Evolutionary conservation across 495 filamentous ascomycete genomes (phyloP).

Genomic region (Oidiodendron maius): DNA sequence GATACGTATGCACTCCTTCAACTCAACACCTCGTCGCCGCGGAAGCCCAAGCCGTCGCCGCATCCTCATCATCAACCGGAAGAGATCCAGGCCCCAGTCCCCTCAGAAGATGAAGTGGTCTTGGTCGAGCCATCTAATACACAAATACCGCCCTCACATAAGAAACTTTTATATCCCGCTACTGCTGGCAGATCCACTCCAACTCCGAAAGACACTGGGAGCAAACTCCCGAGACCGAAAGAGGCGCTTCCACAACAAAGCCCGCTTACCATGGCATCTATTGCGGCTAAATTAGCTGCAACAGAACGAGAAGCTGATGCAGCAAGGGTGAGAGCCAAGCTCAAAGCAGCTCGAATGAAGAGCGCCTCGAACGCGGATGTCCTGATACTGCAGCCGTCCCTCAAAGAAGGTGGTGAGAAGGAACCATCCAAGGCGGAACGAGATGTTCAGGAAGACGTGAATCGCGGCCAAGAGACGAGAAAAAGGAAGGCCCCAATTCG

Average conservation of each 20-base stretch:
- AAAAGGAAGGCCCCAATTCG: constrained; percentile 14
- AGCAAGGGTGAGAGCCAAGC: constrained; percentile 47
- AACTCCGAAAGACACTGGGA: constrained; percentile 13
- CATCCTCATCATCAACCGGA: neutral
- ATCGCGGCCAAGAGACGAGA: constrained; percentile 27
- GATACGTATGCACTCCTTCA: constrained; percentile 32
- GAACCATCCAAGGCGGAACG: constrained; percentile 34
- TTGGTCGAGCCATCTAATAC: constrained; percentile 7
- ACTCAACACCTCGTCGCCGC: constrained; percentile 4
- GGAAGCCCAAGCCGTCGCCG: constrained; percentile 7
- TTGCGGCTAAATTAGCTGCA: constrained; percentile 49
- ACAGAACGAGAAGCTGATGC: constrained; percentile 51
- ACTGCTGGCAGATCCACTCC: constrained; percentile 1
- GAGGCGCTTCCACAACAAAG: constrained; percentile 35
- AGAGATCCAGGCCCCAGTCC: neutral
- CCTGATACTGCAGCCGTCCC: constrained; percentile 10
- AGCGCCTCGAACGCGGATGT: constrained; percentile 6
- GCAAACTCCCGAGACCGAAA: constrained; percentile 16
- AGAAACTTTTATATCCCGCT: constrained; percentile 11
- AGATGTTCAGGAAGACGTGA: constrained; percentile 34
- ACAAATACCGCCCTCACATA: constrained; percentile 12
- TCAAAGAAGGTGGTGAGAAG: constrained; percentile 24
- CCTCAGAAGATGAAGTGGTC: constrained; percentile 7
- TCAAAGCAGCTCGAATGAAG: constrained; percentile 35
- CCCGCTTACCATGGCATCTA: constrained; percentile 45